A percentile compares a stretch with the other conserved stretches of the same genome.
These are phyloP conservation scores for Termitomyces sp. DNA, from an alignment of 768 basidiomycete genomes.

Conservation along the genomic window DNA sequence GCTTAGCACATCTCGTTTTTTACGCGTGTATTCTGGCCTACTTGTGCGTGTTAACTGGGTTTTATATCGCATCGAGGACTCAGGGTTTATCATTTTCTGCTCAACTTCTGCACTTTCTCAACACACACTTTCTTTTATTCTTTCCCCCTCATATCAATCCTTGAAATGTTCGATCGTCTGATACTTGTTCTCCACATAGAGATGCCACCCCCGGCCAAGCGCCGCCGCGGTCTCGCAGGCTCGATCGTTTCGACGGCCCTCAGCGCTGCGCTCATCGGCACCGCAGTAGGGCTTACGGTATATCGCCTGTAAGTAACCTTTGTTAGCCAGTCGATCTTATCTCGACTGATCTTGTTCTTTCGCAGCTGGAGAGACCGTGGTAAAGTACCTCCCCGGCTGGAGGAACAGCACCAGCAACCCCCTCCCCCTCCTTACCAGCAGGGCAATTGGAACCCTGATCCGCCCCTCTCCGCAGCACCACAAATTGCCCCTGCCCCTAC, in stretches of 20 bases:
- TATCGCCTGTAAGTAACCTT: constrained; percentile 69
- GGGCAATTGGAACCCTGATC: constrained; percentile 47
- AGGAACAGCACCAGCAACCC: constrained; percentile 18
- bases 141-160: constrained; percentile 15
- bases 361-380: constrained; percentile 77
- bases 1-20: constrained; percentile 5
- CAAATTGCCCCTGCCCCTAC: constrained; percentile 30
- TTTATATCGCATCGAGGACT: constrained; percentile 3
- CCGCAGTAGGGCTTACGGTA: constrained; percentile 83
- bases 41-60: constrained; percentile 10
- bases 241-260: constrained; percentile 82
- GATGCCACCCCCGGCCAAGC: constrained; percentile 70
- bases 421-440: constrained; percentile 68
- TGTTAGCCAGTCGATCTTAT: not conserved
- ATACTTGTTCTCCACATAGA: constrained; percentile 60
- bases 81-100: not conserved
- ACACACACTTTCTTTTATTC: constrained; percentile 4
- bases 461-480: constrained; percentile 20
- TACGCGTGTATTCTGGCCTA: not conserved
- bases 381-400: constrained; percentile 34
- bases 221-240: constrained; percentile 77
- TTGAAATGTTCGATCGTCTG: constrained; percentile 31
- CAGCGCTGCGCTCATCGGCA: constrained; percentile 82
- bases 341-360: constrained; percentile 3
- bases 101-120: not conserved